Evolutionary conservation across 495 filamentous ascomycete genomes (phyloP).

Genomic region (Penicillium longicatenatum): DNA sequence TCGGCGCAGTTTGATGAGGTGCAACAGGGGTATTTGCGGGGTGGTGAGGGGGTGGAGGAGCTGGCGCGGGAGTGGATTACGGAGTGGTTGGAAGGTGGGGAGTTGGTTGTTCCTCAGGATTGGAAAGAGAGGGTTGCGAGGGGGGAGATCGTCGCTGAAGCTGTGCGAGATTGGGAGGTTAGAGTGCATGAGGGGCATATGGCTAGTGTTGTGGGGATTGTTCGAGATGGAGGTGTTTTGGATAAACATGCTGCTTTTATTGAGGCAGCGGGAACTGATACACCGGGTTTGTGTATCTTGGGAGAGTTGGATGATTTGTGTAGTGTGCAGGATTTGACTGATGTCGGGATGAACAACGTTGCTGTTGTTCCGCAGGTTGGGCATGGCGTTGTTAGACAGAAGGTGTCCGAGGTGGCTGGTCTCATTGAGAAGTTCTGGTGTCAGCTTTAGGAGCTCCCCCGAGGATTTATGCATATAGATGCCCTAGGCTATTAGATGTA

Average conservation of each 20-base stretch:
- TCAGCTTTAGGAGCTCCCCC: neutral
- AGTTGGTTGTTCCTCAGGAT: conserved; percentile 37
- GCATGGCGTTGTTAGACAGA: conserved; percentile 41
- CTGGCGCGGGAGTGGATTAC: conserved; percentile 35
- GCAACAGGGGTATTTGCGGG: conserved; percentile 25
- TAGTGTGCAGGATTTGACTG: conserved; percentile 30
- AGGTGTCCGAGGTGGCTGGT: conserved; percentile 32
- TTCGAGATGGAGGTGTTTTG: conserved; percentile 43
- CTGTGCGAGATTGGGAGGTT: conserved; percentile 47
- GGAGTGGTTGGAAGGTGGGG: conserved; percentile 38
- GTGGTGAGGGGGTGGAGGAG: conserved; percentile 31
- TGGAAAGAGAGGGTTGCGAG: conserved; percentile 45
- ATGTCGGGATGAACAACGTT: conserved; percentile 40
- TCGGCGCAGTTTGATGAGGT: conserved; percentile 17
- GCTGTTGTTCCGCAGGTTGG: conserved; percentile 37
- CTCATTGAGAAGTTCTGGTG: conserved; percentile 38
- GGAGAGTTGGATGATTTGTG: conserved; percentile 46
- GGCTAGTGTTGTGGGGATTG: conserved; percentile 44
- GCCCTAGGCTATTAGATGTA: neutral
- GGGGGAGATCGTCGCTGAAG: conserved; percentile 47
- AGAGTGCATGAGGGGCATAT: conserved; percentile 43
- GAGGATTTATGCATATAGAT: neutral
- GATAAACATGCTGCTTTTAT: conserved; percentile 42
- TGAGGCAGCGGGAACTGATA: conserved; percentile 25
- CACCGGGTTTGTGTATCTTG: conserved; percentile 35